Percentiles rank a stretch among this genome's conserved stretches.
phyloP scores from a whole-genome alignment of 768 basidiomycete species.

The Crucibulum laeve region DNA sequence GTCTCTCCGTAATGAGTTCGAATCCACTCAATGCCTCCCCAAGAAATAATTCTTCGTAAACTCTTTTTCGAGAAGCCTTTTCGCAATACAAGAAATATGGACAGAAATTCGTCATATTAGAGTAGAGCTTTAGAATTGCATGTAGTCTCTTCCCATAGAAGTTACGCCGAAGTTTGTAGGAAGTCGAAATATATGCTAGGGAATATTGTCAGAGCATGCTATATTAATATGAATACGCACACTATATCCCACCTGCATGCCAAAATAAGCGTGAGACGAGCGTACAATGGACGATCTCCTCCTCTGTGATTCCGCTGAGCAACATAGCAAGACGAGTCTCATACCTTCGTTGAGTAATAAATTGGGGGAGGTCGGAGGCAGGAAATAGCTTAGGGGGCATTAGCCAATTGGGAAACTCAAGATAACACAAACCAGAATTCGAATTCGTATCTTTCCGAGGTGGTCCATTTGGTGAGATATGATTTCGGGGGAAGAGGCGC shows the following conservation, averaged over 20 bases:
- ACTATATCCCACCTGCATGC: constrained; percentile 49
- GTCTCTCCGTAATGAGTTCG: constrained; percentile 30
- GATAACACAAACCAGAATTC: constrained; percentile 18
- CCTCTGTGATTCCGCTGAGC: constrained; percentile 40
- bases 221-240: constrained; percentile 6
- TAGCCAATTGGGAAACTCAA: constrained; percentile 28
- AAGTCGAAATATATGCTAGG: constrained; percentile 62
- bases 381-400: constrained; percentile 24
- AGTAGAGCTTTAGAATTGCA: constrained; percentile 31
- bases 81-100: constrained; percentile 59
- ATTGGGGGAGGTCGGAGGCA: constrained; percentile 57
- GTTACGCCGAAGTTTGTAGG: constrained; percentile 35
- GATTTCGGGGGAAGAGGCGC: too few species aligned
- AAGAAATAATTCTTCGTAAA: constrained; percentile 51
- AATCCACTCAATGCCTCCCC: constrained; percentile 27
- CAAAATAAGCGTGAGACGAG: constrained; percentile 58
- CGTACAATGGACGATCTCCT: constrained; percentile 41
- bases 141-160: constrained; percentile 50
- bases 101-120: constrained; percentile 62
- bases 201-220: background rate
- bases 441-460: too few species aligned
- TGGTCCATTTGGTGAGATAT: too few species aligned
- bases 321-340: constrained; percentile 50
- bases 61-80: constrained; percentile 34
- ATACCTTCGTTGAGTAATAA: constrained; percentile 51